Conservation (phyloP, 139 green algal species). For the Chlamydomonas schloesseri region DNA sequence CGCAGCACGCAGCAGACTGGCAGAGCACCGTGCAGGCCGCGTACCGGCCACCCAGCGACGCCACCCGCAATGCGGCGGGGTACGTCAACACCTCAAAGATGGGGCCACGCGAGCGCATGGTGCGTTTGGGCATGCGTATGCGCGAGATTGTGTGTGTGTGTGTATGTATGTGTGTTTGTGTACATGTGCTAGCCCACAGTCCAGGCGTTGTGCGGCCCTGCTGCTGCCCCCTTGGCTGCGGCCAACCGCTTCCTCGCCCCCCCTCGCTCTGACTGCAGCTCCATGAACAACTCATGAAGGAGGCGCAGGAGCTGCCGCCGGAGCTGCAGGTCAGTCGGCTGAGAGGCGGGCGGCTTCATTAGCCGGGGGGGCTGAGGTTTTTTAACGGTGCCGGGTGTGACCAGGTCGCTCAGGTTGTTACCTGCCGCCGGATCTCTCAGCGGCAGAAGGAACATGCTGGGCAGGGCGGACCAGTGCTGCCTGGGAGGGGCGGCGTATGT, state of each 20-base stretch:
- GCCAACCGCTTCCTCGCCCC: not conserved
- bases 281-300: slow-evolving; percentile 1
- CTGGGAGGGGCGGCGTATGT: too few relatives aligned
- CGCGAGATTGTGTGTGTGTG: not conserved
- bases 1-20: slow-evolving; percentile 22
- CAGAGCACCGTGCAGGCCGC: not conserved
- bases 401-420: too few relatives aligned
- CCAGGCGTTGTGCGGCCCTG: not conserved
- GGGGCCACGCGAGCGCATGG: slow-evolving; percentile 35
- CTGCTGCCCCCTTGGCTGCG: not conserved
- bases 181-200: too few relatives aligned
- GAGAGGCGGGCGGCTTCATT: too few relatives aligned
- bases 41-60: not conserved
- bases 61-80: not conserved
- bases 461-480: too few relatives aligned
- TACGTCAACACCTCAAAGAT: slow-evolving; percentile 2
- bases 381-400: too few relatives aligned
- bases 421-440: too few relatives aligned
- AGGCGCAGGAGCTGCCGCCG: slow-evolving; percentile 16
- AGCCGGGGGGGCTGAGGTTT: too few relatives aligned
- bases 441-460: too few relatives aligned
- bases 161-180: too few relatives aligned
- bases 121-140: not conserved
- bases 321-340: not conserved
- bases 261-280: not conserved